Percentiles rank a stretch among this genome's conserved stretches.
Conservation (phyloP, 805 yeast genomes). For the Yamadazyma insecticola region DNA sequence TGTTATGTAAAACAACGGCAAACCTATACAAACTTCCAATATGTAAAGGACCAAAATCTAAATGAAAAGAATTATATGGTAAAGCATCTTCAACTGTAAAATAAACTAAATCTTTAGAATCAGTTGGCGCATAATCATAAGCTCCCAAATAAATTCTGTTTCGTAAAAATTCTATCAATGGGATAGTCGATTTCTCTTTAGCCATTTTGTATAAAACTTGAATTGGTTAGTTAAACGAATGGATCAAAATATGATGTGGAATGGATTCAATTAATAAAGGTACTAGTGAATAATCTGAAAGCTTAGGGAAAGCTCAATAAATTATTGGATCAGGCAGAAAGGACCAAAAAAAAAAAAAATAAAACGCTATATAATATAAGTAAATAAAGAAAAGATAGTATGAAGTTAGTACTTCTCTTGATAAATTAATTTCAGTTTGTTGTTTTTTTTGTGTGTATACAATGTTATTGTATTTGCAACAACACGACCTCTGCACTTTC, state of each 20-base stretch:
- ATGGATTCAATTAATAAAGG: too few relatives aligned
- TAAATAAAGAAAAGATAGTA: too few relatives aligned
- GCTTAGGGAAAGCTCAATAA: too few relatives aligned
- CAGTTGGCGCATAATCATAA: conserved; percentile 72
- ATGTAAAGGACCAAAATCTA: conserved; percentile 95
- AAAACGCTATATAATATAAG: too few relatives aligned
- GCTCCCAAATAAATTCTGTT: conserved; percentile 86
- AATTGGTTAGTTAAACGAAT: too few relatives aligned
- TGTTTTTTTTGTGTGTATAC: conserved; percentile 3
- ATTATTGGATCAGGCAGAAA: too few relatives aligned
- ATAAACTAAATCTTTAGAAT: conserved; percentile 70
- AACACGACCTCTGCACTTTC: conserved; percentile 3
- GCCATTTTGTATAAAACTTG: conserved; percentile 1
- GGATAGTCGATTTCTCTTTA: conserved; percentile 16
- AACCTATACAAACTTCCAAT: conserved; percentile 90
- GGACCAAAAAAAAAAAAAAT: too few relatives aligned
- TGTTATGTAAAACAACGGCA: conserved; percentile 91
- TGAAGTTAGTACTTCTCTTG: too few relatives aligned
- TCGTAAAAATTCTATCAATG: conserved; percentile 41
- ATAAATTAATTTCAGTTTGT: background rate
- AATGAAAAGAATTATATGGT: conserved; percentile 91
- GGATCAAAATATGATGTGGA: too few relatives aligned
- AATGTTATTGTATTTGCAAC: conserved; percentile 8
- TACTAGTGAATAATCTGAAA: too few relatives aligned
- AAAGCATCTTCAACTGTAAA: conserved; percentile 91